Percentiles rank a stretch among this genome's conserved stretches.
Conservation (phyloP, 352 stramenopile species). For the Peronosclerospora sorghi region DNA sequence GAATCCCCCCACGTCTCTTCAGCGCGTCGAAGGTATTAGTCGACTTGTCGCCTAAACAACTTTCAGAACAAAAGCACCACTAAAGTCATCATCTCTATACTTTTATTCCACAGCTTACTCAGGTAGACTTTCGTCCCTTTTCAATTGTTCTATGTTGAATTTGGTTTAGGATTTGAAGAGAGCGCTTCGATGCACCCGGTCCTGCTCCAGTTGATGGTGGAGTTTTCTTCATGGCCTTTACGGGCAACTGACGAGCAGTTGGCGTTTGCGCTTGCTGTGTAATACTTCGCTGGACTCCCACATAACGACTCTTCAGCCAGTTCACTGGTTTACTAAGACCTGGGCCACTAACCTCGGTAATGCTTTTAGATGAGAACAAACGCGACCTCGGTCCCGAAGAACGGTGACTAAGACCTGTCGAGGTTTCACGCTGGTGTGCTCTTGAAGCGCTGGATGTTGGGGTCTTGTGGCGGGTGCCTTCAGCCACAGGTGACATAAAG, state of each 20-base stretch:
- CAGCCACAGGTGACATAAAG: conserved; percentile 50
- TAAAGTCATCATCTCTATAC: conserved; percentile 6
- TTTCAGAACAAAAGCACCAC: too few species aligned
- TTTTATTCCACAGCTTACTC: conserved; percentile 7
- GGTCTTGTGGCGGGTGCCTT: conserved; percentile 24
- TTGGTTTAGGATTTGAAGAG: conserved; percentile 76
- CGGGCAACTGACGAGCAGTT: conserved; percentile 21
- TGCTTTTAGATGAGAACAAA: conserved; percentile 38
- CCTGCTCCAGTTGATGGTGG: conserved; percentile 34
- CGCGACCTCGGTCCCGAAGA: conserved; percentile 20
- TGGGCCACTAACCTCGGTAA: conserved; percentile 17
- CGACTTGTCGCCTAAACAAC: too few species aligned
- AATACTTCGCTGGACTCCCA: conserved; percentile 13
- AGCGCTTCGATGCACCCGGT: conserved; percentile 51
- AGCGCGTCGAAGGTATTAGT: too few species aligned
- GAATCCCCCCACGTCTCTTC: too few species aligned
- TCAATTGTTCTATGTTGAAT: conserved; percentile 51
- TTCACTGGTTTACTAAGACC: conserved; percentile 52
- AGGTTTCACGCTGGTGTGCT: conserved; percentile 41
- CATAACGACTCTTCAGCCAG: conserved; percentile 68
- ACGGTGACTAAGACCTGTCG: conserved; percentile 21
- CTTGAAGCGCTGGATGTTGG: conserved; percentile 42
- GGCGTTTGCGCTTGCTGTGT: conserved; percentile 28
- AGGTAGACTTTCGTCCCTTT: conserved; percentile 31
- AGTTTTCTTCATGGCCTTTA: conserved; percentile 38